Percentiles rank a stretch among this genome's conserved stretches.
Evolutionary conservation across 208 protist species (phyloP).

Genomic region (Leptomonas seymouri): DNA sequence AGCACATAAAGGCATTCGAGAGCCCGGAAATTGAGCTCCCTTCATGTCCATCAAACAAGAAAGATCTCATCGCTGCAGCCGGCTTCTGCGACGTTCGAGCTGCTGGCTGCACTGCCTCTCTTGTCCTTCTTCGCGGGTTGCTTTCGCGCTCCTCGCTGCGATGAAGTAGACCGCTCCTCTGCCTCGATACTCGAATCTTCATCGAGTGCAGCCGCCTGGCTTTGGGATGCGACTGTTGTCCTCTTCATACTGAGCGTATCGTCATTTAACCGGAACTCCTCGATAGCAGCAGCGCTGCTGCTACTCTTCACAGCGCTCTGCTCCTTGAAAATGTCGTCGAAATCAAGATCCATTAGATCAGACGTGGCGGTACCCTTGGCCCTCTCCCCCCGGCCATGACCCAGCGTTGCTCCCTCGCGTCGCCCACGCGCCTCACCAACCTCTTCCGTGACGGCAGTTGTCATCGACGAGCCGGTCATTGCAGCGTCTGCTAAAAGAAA

Average conservation of each 20-base stretch:
- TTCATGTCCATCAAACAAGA: constrained; percentile 4
- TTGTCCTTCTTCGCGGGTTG: not conserved
- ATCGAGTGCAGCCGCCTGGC: not conserved
- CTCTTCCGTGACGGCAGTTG: not conserved
- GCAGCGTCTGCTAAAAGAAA: constrained; percentile 33
- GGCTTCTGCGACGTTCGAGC: not conserved
- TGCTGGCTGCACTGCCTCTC: not conserved
- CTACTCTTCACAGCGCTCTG: not conserved
- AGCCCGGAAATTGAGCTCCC: not conserved
- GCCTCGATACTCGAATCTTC: not conserved
- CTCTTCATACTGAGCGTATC: not conserved
- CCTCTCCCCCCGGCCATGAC: not conserved
- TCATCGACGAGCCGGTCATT: not conserved
- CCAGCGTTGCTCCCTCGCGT: not conserved
- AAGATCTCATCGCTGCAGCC: constrained; percentile 1
- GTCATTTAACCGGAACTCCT: constrained; percentile 39
- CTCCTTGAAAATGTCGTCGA: constrained; percentile 78
- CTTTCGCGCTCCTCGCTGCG: not conserved
- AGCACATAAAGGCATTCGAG: not conserved
- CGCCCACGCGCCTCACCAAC: not conserved
- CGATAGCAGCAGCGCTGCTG: constrained; percentile 10
- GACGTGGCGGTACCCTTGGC: constrained; percentile 2
- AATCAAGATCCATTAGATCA: constrained; percentile 64
- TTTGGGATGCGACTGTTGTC: not conserved
- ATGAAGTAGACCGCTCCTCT: not conserved